phyloP scores from a whole-genome alignment of 352 stramenopile species.

The Globisporangium spinosum region DNA sequence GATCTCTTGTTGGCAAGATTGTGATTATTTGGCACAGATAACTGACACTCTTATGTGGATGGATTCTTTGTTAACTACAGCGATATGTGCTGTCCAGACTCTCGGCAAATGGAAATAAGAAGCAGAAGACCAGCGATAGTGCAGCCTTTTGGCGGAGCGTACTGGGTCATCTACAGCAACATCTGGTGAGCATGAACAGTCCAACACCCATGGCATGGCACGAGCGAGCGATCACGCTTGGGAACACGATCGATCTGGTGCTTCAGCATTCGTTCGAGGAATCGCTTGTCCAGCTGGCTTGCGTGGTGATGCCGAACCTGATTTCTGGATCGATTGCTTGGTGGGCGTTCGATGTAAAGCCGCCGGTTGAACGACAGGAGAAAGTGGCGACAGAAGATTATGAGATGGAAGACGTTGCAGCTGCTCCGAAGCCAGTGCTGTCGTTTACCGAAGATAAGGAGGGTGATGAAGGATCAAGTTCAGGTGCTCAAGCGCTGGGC shows the following conservation, averaged over 20 bases:
- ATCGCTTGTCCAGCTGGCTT: conserved; percentile 21
- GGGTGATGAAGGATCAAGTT: background rate
- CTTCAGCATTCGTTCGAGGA: conserved; percentile 25
- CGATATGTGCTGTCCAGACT: conserved; percentile 9
- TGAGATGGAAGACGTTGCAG: conserved; percentile 27
- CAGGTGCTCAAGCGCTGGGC: conserved; percentile 1
- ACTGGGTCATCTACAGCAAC: conserved; percentile 17
- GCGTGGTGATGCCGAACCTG: conserved; percentile 25
- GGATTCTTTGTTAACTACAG: background rate
- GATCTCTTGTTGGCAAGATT: background rate
- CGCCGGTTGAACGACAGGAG: conserved; percentile 13
- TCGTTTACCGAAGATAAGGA: background rate
- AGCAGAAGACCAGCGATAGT: background rate
- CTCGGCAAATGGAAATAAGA: background rate
- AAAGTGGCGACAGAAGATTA: conserved; percentile 21
- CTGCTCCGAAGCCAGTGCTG: conserved; percentile 10
- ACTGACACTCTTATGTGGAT: background rate
- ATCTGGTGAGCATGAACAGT: background rate
- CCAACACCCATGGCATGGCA: conserved; percentile 23
- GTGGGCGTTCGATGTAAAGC: conserved; percentile 38
- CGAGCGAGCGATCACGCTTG: conserved; percentile 28
- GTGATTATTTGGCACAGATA: background rate
- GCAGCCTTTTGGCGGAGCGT: conserved; percentile 11
- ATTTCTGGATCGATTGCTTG: conserved; percentile 29
- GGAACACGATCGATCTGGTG: conserved; percentile 37